Conservation (phyloP, 106 monocot species). For the Dendrobium officinale region DNA sequence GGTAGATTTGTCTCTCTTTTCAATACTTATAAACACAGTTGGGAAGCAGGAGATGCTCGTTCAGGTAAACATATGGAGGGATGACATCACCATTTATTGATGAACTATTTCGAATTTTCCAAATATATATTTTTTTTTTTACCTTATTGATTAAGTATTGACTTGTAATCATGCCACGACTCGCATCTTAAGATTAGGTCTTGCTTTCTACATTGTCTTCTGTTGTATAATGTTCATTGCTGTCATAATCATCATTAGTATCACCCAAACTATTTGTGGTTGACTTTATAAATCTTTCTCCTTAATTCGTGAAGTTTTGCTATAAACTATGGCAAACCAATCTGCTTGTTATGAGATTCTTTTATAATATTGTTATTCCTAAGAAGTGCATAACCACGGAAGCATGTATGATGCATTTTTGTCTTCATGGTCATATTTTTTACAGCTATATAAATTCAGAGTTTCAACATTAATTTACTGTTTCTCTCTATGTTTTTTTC, state of each 20-base stretch:
- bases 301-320: too few species aligned
- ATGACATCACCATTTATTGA: not conserved
- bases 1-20: constrained; percentile 88
- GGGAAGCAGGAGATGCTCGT: constrained; percentile 84
- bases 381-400: too few species aligned
- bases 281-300: too few species aligned
- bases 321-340: too few species aligned
- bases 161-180: not conserved
- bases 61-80: constrained; percentile 42
- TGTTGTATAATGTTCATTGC: not conserved
- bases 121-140: not conserved
- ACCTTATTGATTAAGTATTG: not conserved
- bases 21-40: constrained; percentile 85
- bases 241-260: not conserved
- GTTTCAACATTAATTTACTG: too few species aligned
- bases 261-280: not conserved
- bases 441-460: too few species aligned
- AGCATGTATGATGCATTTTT: too few species aligned
- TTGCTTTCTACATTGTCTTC: not conserved
- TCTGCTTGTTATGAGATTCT: too few species aligned
- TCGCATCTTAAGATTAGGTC: not conserved
- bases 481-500: too few species aligned
- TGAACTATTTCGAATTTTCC: not conserved
- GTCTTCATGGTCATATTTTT: too few species aligned
- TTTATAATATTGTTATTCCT: too few species aligned